phyloP scores from a whole-genome alignment of 2,329 filamentous ascomycete genomes.

The Leptographium lundbergii region DNA sequence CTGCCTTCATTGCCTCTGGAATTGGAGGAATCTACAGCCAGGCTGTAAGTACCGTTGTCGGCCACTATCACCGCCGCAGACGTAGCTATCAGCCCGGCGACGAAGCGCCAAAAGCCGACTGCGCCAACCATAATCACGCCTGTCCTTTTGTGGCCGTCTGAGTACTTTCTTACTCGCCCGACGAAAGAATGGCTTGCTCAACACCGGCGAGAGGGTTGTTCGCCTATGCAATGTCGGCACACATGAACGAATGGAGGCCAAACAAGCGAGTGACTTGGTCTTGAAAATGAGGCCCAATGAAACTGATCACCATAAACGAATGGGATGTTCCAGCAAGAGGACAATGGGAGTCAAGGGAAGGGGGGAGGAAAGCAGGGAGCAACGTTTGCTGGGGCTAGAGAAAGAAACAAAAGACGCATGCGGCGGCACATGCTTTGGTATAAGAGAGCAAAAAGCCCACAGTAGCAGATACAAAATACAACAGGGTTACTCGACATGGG shows the following conservation, averaged over 20 bases:
- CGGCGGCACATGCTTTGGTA: background rate
- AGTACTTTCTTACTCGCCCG: too few relatives aligned
- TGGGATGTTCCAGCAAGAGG: background rate
- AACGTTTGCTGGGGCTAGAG: background rate
- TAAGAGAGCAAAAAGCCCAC: background rate
- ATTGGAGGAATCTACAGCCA: too few relatives aligned
- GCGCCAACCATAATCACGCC: background rate
- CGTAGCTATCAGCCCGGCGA: background rate
- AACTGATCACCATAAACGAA: background rate
- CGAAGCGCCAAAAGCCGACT: background rate
- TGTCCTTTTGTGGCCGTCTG: too few relatives aligned
- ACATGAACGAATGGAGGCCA: background rate
- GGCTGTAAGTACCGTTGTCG: background rate
- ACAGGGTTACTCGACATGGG: background rate
- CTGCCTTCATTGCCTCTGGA: too few relatives aligned
- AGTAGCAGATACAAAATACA: background rate
- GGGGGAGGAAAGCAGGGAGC: background rate
- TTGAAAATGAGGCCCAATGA: background rate
- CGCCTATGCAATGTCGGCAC: background rate
- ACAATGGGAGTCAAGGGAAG: background rate
- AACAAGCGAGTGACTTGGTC: background rate
- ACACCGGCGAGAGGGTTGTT: background rate
- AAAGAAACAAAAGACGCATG: background rate
- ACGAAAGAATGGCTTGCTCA: too few relatives aligned
- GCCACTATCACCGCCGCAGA: background rate